Evolutionary conservation across 331 rosid genomes (phyloP), one percentile per base, ranked within the genome.

Genomic region (Cydonia oblonga): DNA sequence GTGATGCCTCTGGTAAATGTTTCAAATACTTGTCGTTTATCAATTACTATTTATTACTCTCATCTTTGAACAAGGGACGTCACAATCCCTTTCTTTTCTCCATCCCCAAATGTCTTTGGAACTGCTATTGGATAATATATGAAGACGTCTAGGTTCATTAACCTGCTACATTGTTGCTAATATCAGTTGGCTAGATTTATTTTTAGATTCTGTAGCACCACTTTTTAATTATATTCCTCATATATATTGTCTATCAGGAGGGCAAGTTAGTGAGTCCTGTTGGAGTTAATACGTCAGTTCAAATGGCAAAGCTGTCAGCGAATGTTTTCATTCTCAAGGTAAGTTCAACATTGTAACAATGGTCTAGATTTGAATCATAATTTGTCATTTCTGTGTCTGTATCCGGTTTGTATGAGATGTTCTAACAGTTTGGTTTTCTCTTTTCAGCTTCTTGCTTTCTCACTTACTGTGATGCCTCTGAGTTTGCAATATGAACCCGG

Each of bases 401-500:
- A 23, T 22, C 28, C 5, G 2, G 12, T 58, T 6, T 38, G 67
- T 44, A 58, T 28, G 35, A 8, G n/a, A 29, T 63, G 68, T 73
- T 81, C 64, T 74, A 67, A 79, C 70, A 75, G 64, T 69, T 71
- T 73, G 44, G 20, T 83, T 80, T 76, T 22, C 67, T 61, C 76
- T 84, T 74, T 81, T 74, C 79, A 95, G 99, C 96, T 85, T 74
- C 78, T 91, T 81, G 88, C 88, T 79, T 76, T 89, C n/a, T 85
- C 99, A 75, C 86, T 86, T 44, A 83, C 75, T n/a, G 82, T 75
- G 63, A 88, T 82, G 84, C 88, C 88, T 53, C 79, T 89, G 84
- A 85, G 57, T 28, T 77, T 90, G 64, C 89, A 87, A 64, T 89
- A 85, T 74, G 82, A 87, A 75, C 66, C 80, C 20, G 84, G 69